Conservation (phyloP, 208 protist genomes). For the Acanthamoeba castellanii region DNA sequence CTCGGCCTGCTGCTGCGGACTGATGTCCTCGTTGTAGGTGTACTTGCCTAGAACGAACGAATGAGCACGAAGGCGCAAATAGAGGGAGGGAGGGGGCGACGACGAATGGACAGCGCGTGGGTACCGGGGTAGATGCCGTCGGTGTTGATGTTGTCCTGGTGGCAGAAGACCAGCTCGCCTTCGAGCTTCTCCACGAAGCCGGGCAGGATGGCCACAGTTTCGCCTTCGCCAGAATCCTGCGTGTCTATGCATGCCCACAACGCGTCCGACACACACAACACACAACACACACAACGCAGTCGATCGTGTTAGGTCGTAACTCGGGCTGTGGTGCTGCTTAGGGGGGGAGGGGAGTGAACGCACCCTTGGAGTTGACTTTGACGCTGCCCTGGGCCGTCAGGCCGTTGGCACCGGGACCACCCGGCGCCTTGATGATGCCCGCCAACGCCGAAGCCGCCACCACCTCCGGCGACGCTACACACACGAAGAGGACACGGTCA, state of each 20-base stretch:
- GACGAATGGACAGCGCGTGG: not conserved
- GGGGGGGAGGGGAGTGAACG: not conserved
- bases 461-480: conserved; percentile 87
- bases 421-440: conserved; percentile 83
- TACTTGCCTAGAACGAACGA: conserved; percentile 79
- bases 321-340: not conserved
- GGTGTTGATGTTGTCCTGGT: conserved; percentile 89
- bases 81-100: no score
- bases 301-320: no score
- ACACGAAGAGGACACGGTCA: no score
- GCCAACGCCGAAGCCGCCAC: conserved; percentile 87
- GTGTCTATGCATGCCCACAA: not conserved
- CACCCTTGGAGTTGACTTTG: conserved; percentile 56
- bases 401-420: not conserved
- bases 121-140: conserved; percentile 88
- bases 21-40: conserved; percentile 88
- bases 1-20: conserved; percentile 78
- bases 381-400: not conserved
- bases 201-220: conserved; percentile 16
- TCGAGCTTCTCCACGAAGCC: conserved; percentile 82
- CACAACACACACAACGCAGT: not conserved
- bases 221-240: not conserved
- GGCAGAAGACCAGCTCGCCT: conserved; percentile 82
- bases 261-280: not conserved
- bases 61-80: not conserved